phyloP scores from a whole-genome alignment of 1,284 basidiomycete species.

The Cutaneotrichosporon mucoides region DNA sequence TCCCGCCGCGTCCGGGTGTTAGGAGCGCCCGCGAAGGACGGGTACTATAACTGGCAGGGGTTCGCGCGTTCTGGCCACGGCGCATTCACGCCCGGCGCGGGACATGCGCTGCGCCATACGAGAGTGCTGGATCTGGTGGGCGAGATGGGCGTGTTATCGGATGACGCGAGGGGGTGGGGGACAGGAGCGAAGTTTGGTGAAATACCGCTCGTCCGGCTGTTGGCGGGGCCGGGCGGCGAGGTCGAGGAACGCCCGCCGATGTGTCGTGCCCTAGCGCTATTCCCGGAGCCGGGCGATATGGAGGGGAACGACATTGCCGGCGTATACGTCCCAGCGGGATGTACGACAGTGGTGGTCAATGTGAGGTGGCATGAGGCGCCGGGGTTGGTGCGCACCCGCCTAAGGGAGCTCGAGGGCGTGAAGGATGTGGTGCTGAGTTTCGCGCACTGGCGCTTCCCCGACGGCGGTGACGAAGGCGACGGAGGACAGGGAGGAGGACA shows the following conservation, averaged over 20 bases:
- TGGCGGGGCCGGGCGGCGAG: neutral
- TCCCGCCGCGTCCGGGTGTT: neutral
- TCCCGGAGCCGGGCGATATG: neutral
- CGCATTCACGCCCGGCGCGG: neutral
- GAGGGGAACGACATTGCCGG: neutral
- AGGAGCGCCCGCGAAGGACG: neutral
- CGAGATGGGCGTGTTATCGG: neutral
- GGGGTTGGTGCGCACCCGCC: neutral
- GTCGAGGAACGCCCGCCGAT: neutral
- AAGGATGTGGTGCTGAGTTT: neutral
- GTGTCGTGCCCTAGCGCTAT: neutral
- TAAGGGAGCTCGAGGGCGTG: neutral
- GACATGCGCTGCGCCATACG: neutral
- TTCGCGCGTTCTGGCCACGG: neutral
- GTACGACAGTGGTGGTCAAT: neutral
- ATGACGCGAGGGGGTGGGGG: neutral
- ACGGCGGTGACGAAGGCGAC: no score
- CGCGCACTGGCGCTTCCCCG: no score
- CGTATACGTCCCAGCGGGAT: neutral
- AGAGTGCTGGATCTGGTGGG: neutral
- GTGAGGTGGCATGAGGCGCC: neutral
- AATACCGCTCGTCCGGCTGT: neutral
- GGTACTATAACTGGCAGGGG: conserved; percentile 1
- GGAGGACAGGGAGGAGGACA: no score
- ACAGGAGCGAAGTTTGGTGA: neutral